Evolutionary conservation across 2,329 filamentous ascomycete genomes (phyloP).

Genomic region (Nemania sp.): DNA sequence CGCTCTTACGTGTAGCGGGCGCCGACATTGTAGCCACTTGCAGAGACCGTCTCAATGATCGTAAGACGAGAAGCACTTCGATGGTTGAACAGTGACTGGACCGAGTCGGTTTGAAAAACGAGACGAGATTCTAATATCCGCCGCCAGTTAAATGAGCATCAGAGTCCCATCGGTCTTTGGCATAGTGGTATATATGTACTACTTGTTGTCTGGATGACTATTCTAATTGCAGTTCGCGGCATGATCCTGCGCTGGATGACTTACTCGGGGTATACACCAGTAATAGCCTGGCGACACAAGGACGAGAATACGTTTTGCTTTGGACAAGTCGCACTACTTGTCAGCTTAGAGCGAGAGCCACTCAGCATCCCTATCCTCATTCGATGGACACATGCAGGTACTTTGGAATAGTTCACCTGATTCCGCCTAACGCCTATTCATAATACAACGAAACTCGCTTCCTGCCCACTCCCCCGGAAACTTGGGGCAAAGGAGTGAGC

Average conservation of each 20-base stretch:
- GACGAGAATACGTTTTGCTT: constrained; percentile 1
- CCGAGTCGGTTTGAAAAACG: neutral
- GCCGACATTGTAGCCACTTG: constrained; percentile 32
- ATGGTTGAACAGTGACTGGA: neutral
- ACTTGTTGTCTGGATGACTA: neutral
- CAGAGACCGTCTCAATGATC: neutral
- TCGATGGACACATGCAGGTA: constrained; percentile 9
- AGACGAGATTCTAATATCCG: neutral
- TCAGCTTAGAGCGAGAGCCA: constrained; percentile 8
- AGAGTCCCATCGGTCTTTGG: constrained; percentile 5
- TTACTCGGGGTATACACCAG: neutral
- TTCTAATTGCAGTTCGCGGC: constrained; percentile 5
- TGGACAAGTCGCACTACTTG: neutral
- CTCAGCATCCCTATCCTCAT: neutral
- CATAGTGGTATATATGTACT: neutral
- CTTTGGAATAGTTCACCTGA: neutral
- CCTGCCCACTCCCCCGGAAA: neutral
- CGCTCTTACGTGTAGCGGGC: constrained; percentile 26
- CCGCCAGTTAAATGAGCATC: constrained; percentile 5
- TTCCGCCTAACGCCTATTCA: neutral
- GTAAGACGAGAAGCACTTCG: neutral
- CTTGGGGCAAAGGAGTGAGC: constrained; percentile 12
- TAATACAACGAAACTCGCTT: neutral
- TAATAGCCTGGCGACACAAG: constrained; percentile 1
- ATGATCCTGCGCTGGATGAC: neutral